Evolutionary conservation across 768 basidiomycete species (phyloP).

Genomic region (Tulasnella sp.): DNA sequence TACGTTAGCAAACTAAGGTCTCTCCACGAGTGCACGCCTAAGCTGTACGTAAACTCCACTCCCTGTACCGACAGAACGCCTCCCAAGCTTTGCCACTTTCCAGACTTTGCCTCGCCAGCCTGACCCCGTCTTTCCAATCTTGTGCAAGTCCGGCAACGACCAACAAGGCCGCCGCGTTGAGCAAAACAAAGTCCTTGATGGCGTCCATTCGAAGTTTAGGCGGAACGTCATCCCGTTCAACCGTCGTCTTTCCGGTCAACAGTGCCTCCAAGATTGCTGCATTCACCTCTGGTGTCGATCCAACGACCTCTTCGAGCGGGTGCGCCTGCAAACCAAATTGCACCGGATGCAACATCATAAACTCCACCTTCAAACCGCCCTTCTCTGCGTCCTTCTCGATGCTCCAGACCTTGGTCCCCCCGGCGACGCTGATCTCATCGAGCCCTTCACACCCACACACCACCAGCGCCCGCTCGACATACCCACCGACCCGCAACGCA

Average conservation of each 20-base stretch:
- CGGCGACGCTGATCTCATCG: slow-evolving; percentile 93
- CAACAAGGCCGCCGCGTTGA: slow-evolving; percentile 83
- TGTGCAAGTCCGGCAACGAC: slow-evolving; percentile 67
- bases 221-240: not conserved
- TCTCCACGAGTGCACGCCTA: no score
- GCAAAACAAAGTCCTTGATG: slow-evolving; percentile 70
- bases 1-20: no score
- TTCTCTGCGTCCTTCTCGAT: slow-evolving; percentile 41
- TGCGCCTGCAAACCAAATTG: slow-evolving; percentile 63
- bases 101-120: slow-evolving; percentile 42
- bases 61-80: slow-evolving; percentile 29
- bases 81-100: slow-evolving; percentile 28
- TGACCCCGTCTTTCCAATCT: slow-evolving; percentile 58
- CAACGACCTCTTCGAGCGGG: slow-evolving; percentile 54
- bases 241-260: slow-evolving; percentile 38
- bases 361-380: not conserved
- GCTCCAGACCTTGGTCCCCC: slow-evolving; percentile 76
- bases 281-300: slow-evolving; percentile 66
- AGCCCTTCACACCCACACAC: slow-evolving; percentile 87
- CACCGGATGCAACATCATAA: slow-evolving; percentile 32
- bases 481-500: not conserved
- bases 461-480: slow-evolving; percentile 69
- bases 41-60: no score
- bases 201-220: slow-evolving; percentile 33
- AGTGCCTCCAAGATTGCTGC: slow-evolving; percentile 56